Evolutionary conservation across 2,329 filamentous ascomycete species (phyloP).

Genomic region (Colletotrichum acutatum): DNA sequence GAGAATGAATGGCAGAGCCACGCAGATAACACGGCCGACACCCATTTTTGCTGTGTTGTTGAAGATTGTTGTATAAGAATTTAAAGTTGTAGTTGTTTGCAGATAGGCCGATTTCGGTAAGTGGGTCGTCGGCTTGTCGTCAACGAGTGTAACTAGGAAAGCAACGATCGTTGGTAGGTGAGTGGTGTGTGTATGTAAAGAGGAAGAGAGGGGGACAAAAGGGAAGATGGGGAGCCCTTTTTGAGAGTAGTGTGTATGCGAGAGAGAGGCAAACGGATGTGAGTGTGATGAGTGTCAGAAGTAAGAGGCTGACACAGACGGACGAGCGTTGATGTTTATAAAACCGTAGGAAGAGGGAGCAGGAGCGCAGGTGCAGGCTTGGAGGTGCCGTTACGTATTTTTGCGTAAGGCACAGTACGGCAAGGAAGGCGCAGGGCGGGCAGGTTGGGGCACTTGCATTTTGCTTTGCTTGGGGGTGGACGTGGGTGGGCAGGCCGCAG

Average conservation of each 20-base stretch:
- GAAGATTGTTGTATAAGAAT: neutral
- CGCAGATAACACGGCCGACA: conserved; percentile 84
- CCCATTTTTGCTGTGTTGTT: conserved; percentile 56
- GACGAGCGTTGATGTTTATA: conserved; percentile 35
- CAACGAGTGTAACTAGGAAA: conserved; percentile 26
- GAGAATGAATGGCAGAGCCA: conserved; percentile 85
- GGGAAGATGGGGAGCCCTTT: conserved; percentile 7
- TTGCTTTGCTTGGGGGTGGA: too few species aligned
- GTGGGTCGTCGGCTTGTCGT: conserved; percentile 7
- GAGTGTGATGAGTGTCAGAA: conserved; percentile 23
- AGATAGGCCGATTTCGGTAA: conserved; percentile 10
- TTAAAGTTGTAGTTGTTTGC: neutral
- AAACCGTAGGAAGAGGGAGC: conserved; percentile 21
- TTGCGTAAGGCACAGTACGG: conserved; percentile 9
- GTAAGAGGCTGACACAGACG: conserved; percentile 12
- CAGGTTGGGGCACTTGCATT: conserved; percentile 1
- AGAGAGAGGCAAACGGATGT: conserved; percentile 4
- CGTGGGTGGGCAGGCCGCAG: too few species aligned
- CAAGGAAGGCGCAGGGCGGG: conserved; percentile 29
- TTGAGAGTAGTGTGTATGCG: neutral
- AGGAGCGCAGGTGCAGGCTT: neutral
- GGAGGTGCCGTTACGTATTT: conserved; percentile 16
- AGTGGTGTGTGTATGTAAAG: neutral
- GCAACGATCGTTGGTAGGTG: conserved; percentile 7
- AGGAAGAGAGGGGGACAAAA: conserved; percentile 9